Evolutionary conservation across 208 protist genomes (phyloP), one percentile per base, ranked within the genome.

Genomic region (Tetramitus jugosus): DNA sequence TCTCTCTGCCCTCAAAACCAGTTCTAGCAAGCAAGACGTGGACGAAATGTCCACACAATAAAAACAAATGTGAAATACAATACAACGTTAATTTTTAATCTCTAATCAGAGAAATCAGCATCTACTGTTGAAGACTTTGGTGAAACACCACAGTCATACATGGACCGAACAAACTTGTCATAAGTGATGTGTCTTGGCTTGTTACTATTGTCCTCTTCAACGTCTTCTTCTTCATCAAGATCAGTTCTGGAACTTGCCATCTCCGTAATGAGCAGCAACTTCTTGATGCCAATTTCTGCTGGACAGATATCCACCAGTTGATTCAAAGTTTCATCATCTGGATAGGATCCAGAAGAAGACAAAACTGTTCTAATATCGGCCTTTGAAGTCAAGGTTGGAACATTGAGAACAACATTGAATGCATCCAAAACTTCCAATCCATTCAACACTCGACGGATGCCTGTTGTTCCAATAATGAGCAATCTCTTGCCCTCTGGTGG

Each of bases 381-480:
- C 17, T 62, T 26, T 3, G 31, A 26, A 7, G 56, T 83, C 26
- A 88, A 35, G 20, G 39, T 37, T 40, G 80, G 81, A 6, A 88
- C 60, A 4, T 77, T 10, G 1, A 84, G 26, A 3, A 42, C 46
- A 20, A 91, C 87, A 60, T 94, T 90, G 81, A 97, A 98, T 75
- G 86, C 88, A 39, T 90, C 86, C 43, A 80, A 80, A 39, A 98
- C 76, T 81, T 97, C 94, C 67, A 98, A 84, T 49, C 85, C 87
- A 62, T 93, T 85, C 71, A 98, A 84, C 13, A 97, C 89, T 71
- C 89, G 85, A 49, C 82, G 85, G 76, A 91, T 85, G 42, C 88
- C 86, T 14, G 95, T 97, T 0, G 96, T 99, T 46, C 86, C 95
- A 72, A 99, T 82, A 17, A 99, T 86, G 4, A 98, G 82, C 23